Evolutionary conservation across 164 flowering plant genomes (phyloP), one percentile per base, ranked within the genome.

Genomic region (Hamamelis virginiana): DNA sequence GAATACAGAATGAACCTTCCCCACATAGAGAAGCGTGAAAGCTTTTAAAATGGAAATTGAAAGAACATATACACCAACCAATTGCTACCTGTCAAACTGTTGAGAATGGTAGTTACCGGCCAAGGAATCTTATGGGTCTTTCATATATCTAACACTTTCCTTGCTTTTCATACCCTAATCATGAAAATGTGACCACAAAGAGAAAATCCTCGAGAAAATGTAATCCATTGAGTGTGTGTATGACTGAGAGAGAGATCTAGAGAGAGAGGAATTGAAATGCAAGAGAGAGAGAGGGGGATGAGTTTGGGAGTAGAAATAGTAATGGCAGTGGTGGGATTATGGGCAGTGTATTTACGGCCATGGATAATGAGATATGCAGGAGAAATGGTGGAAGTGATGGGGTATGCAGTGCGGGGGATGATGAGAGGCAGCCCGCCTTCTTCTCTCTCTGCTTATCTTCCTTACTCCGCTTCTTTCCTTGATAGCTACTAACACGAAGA

Each of bases 271-370:
- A 16, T n/a, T 27, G 21, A 22, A n/a, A n/a, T n/a, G n/a, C n/a
- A n/a, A n/a, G 23, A 64, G 67, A 52, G 59, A 61, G 53, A 50
- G n/a, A 23, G 3, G 43, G n/a, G 16, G 22, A 78, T 76, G 82
- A 22, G 73, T 16, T 64, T 79, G 11, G 79, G 75, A 61, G 68
- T 11, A 27, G 79, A 64, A 43, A n/a, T 79, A 56, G 22, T 71
- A 44, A 46, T 75, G 18, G 77, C 71, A 12, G 47, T 63, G 55
- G 68, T 73, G 74, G 83, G 83, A 38, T 18, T 80, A 9, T 77
- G 83, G 80, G 78, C 48, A 10, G 61, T 77, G 1, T 72, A 4
- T 72, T 44, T 77, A 63, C 58, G 83, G 27, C 80, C 79, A 1
- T 50, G 28, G 77, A 23, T 77, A 64, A 48, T 75, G 38, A 67